phyloP scores from a whole-genome alignment of 768 basidiomycete species.

The Tylopilus sp. region DNA sequence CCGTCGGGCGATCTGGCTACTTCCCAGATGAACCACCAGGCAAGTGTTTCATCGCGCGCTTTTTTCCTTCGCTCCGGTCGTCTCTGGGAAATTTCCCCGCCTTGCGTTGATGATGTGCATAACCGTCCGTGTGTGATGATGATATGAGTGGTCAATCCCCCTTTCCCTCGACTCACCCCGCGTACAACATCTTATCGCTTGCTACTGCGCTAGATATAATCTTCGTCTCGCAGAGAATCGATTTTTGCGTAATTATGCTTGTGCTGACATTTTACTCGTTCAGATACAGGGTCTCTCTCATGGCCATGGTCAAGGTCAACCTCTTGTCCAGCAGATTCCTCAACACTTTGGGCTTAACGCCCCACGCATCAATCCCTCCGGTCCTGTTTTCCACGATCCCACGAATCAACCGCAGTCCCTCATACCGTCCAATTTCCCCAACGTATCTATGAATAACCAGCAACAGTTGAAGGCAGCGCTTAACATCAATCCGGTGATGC shows the following conservation, averaged over 20 bases:
- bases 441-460: slow-evolving; percentile 36
- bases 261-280: slow-evolving; percentile 24
- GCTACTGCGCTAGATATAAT: neutral
- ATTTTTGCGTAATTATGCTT: slow-evolving; percentile 14
- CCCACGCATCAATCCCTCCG: slow-evolving; percentile 38
- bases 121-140: slow-evolving; percentile 10
- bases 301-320: slow-evolving; percentile 39
- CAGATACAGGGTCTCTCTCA: slow-evolving; percentile 44
- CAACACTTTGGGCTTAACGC: slow-evolving; percentile 40
- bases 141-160: slow-evolving; percentile 19
- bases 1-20: slow-evolving; percentile 40
- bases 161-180: slow-evolving; percentile 4
- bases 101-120: slow-evolving; percentile 12
- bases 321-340: slow-evolving; percentile 38
- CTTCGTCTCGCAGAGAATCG: slow-evolving; percentile 1
- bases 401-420: slow-evolving; percentile 26
- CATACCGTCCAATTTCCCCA: slow-evolving; percentile 38
- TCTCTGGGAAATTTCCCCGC: slow-evolving; percentile 16
- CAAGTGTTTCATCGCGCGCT: slow-evolving; percentile 28
- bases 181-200: slow-evolving; percentile 15
- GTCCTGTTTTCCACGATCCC: slow-evolving; percentile 37
- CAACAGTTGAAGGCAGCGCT: slow-evolving; percentile 30
- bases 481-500: slow-evolving; percentile 38
- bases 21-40: slow-evolving; percentile 45
- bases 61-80: slow-evolving; percentile 10